Evolutionary conservation across 1,284 basidiomycete species (phyloP), one percentile per base, ranked within the genome.

Genomic region (Leccinum fallax): DNA sequence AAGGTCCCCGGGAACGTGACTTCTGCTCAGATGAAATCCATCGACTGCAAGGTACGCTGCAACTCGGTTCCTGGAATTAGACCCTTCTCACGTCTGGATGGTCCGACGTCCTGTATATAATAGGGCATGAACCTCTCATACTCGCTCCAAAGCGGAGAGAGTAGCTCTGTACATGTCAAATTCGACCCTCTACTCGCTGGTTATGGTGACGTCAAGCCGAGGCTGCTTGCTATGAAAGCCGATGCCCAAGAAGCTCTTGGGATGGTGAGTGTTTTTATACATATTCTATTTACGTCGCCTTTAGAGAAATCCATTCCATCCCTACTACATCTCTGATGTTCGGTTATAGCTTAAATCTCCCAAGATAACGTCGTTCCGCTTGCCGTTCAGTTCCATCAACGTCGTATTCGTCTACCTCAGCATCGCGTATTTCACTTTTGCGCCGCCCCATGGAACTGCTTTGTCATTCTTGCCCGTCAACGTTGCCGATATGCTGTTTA

Each of bases 191-290:
- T 88, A 2, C 77, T 93, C 34, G 68, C 78, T 6, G 85, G 87
- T 1, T 93, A 93, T 69, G 87, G 90, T 2, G 90, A 91, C 57
- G 90, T 92, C 38, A 92, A 92, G 69, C 89, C 90, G 6, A 84
- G 91, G 16, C 73, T 93, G 24, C 77, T 92, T 40, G 78, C 81
- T 58, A 92, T 92, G 90, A 90, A 90, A 71, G 83, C 83, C 0
- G 79, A 88, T 34, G 87, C 89, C 0, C 87, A 91, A 70, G 88
- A 89, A 71, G 81, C 83, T 0, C 79, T 92, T 7, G 89, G 89
- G 30, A 92, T 90, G 88, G 91, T 90, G 61, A 54, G 83, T 62
- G n/a, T 24, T 49, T 13, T 49, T 16, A 26, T 16, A 30, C 24
- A 24, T 36, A 5, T 15, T 4, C 5, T 24, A 15, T 40, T 4